Conservation (phyloP, 2,329 filamentous ascomycete species). For the Onygena corvina region DNA sequence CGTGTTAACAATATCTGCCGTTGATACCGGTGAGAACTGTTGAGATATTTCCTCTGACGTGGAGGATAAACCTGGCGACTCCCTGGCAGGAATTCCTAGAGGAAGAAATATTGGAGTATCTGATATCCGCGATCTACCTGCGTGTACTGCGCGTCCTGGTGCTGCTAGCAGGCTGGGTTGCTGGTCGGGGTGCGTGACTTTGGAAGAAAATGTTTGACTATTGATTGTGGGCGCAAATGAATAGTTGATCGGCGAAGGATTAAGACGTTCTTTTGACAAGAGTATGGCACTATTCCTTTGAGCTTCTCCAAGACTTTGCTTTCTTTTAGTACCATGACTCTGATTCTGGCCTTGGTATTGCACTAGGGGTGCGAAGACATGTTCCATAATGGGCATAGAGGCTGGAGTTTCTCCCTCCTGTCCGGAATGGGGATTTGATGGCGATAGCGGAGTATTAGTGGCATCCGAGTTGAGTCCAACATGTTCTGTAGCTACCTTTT, state of each 20-base stretch:
- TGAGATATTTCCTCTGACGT: conserved; percentile 7
- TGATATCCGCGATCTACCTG: background rate
- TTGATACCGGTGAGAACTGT: background rate
- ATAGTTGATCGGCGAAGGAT: no score
- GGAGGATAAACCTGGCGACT: background rate
- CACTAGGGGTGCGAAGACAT: background rate
- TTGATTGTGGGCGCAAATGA: no score
- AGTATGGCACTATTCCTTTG: no score
- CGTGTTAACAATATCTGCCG: background rate
- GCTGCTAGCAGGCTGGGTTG: background rate
- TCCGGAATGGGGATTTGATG: background rate
- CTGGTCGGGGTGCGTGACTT: no score
- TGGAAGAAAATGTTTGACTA: no score
- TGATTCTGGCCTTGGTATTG: background rate
- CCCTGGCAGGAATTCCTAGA: background rate
- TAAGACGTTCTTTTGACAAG: no score
- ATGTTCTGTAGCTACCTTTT: background rate
- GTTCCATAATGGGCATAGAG: background rate
- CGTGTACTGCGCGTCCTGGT: no score
- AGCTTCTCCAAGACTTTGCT: background rate
- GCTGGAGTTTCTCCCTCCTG: background rate
- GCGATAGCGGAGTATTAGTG: background rate
- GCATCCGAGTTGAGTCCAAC: background rate
- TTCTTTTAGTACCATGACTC: background rate
- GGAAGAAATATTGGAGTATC: background rate